Evolutionary conservation across 1,139 yeast genomes (phyloP).

Genomic region (Candida sp.): DNA sequence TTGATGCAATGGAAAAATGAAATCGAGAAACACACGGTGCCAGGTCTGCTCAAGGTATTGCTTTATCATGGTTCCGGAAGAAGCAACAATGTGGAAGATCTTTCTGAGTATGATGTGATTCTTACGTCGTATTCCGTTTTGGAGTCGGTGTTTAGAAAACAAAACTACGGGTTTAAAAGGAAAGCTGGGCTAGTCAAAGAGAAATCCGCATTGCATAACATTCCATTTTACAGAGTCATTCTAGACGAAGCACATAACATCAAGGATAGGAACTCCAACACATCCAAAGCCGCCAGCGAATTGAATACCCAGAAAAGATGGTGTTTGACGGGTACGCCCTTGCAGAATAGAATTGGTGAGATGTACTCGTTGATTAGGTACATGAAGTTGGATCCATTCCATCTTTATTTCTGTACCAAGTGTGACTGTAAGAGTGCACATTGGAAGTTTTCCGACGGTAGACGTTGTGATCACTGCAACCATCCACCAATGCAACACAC

Average conservation of each 20-base stretch:
- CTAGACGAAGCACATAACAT: slow-evolving; percentile 98
- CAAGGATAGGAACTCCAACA: slow-evolving; percentile 91
- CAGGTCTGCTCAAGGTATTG: slow-evolving; percentile 63
- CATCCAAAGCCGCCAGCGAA: slow-evolving; percentile 88
- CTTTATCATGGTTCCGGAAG: slow-evolving; percentile 89
- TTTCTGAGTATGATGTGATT: slow-evolving; percentile 75
- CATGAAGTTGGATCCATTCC: slow-evolving; percentile 82
- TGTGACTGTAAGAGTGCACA: slow-evolving; percentile 83
- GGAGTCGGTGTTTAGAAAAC: slow-evolving; percentile 86
- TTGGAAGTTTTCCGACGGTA: slow-evolving; percentile 85
- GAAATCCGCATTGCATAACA: slow-evolving; percentile 72
- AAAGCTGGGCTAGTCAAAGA: slow-evolving; percentile 75
- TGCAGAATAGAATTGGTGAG: slow-evolving; percentile 96
- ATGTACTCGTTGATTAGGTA: slow-evolving; percentile 90
- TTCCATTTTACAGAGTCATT: slow-evolving; percentile 84
- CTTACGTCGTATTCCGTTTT: slow-evolving; percentile 91
- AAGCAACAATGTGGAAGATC: slow-evolving; percentile 55
- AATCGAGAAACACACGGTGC: slow-evolving; percentile 76
- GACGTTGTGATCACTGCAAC: slow-evolving; percentile 85
- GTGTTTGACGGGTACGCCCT: slow-evolving; percentile 96
- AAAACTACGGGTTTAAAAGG: slow-evolving; percentile 80
- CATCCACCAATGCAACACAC: slow-evolving; percentile 96
- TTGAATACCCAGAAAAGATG: slow-evolving; percentile 76
- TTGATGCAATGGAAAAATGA: slow-evolving; percentile 98
- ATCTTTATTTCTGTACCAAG: slow-evolving; percentile 87